Percentiles rank a stretch among this genome's conserved stretches.
Evolutionary conservation across 139 green algal species (phyloP).

Genomic region (Asterochloris sp.): DNA sequence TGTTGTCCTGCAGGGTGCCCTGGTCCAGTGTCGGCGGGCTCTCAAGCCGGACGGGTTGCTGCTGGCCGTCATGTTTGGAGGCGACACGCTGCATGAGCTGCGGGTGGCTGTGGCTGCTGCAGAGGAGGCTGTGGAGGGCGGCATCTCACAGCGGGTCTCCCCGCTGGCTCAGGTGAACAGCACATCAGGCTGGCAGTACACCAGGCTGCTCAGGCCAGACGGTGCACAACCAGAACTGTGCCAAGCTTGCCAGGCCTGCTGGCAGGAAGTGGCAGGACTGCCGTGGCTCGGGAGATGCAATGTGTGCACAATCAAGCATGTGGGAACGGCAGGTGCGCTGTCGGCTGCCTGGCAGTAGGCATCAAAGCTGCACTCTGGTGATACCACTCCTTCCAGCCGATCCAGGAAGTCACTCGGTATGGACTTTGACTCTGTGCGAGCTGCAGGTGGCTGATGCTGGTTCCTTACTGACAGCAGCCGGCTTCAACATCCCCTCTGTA

Average conservation of each 20-base stretch:
- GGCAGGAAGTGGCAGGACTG: background rate
- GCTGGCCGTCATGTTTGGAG: conserved; percentile 70
- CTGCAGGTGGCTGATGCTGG: conserved; percentile 70
- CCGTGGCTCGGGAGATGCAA: no score
- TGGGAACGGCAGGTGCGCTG: no score
- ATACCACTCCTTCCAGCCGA: no score
- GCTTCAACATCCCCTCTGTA: conserved; percentile 67
- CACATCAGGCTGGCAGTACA: background rate
- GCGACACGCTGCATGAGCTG: conserved; percentile 77
- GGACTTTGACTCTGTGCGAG: background rate
- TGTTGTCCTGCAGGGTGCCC: conserved; percentile 40
- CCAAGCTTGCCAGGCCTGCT: background rate
- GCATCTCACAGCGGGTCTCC: conserved; percentile 69
- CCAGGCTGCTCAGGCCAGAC: background rate
- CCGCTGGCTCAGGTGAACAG: conserved; percentile 64
- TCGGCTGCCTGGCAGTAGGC: no score
- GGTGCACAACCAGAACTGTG: background rate
- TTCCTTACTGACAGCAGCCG: conserved; percentile 66
- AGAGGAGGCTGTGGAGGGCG: conserved; percentile 76
- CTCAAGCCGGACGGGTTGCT: conserved; percentile 81
- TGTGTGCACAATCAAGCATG: no score
- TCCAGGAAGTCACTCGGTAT: no score
- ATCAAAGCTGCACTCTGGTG: no score
- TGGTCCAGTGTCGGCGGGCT: conserved; percentile 57
- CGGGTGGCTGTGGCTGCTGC: conserved; percentile 71